Evolutionary conservation across 805 yeast species (phyloP), one percentile per base, ranked within the genome.

Genomic region (Metschnikowia bowlesiae): DNA sequence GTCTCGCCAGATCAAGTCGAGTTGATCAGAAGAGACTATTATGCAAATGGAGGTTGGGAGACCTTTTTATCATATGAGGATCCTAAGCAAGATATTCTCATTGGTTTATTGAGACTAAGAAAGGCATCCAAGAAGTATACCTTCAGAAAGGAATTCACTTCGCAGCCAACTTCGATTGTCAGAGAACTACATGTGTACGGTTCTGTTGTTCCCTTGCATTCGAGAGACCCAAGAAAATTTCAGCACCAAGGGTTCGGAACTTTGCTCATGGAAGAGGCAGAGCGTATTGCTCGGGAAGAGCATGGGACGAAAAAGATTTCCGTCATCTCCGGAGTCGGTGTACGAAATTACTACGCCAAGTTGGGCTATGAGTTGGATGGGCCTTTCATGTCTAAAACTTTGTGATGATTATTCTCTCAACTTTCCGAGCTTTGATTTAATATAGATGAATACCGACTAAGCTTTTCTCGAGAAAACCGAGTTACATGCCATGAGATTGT

Each of bases 201-300:
- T 11, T 87, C 96, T 4, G 99, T 91, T 16, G 99, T 94, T 18
- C 98, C 99, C 3, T 71, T 94, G 51, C 99, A 94, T 67, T 87
- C 95, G 3, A 80, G 98, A 58, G 99, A 94, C 69, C 99, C 99
- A 42, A 80, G 96, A 63, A 94, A 94, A 69, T 94, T 94, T 75
- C 99, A 94, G 73, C 99, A 94, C 74, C 99, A 94, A 75, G 99
- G 99, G 18, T 94, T 92, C 66, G 99, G 99, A 55, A 92, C 99
- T 6, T 75, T 94, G 61, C 71, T 94, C 46, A 94, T 94, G 99
- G 98, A 94, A 69, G 99, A 94, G 69, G 99, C 99, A 3, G 98
- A 89, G 62, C 80, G 97, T 57, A 94, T 94, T 53, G 94, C 99
- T 1, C 79, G 83, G 46, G 97, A 90, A 62, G 99, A 94, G 66